Evolutionary conservation across 73 alveolate genomes (phyloP).

Genomic region (Paramecium octaurelia): DNA sequence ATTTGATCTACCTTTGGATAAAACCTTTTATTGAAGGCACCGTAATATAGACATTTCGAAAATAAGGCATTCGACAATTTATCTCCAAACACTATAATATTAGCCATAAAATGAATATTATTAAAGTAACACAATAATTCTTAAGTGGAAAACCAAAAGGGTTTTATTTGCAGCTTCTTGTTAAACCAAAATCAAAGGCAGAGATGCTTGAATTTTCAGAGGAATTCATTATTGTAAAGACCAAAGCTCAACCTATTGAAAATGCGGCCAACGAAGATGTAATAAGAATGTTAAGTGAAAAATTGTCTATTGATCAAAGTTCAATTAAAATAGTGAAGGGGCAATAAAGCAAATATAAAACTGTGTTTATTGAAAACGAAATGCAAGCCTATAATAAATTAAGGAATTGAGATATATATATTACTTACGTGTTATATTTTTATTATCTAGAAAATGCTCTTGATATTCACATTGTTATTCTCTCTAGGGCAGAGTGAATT

Average conservation of each 20-base stretch:
- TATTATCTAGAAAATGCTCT: background rate
- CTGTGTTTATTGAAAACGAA: background rate
- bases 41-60: background rate
- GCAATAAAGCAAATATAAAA: background rate
- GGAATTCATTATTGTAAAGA: background rate
- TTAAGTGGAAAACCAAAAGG: background rate
- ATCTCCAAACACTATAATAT: background rate
- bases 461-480: background rate
- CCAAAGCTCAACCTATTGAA: background rate
- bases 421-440: constrained; percentile 7
- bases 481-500: background rate
- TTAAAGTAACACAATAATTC: background rate
- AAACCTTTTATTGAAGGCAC: background rate
- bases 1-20: background rate
- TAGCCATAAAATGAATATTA: constrained; percentile 13
- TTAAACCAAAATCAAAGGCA: background rate
- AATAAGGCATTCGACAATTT: background rate
- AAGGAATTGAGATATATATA: background rate
- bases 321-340: background rate
- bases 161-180: background rate
- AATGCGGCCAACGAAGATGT: background rate
- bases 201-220: background rate
- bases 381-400: background rate
- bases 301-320: background rate
- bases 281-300: background rate